A percentile compares a stretch with the other conserved stretches of the same genome.
Conservation (phyloP, 208 protist species). For the Crithidia expoeki region DNA sequence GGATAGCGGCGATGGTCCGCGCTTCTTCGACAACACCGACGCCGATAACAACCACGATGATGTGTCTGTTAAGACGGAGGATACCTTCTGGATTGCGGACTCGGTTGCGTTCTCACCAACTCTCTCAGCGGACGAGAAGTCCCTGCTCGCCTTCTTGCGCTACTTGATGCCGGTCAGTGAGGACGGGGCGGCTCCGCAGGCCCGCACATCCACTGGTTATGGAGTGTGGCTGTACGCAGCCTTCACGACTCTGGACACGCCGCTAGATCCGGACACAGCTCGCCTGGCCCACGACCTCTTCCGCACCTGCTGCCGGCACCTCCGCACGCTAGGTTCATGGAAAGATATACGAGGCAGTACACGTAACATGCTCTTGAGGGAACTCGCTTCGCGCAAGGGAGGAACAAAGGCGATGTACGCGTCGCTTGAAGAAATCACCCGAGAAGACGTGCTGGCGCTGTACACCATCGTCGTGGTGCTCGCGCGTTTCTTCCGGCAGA, state of each 20-base stretch:
- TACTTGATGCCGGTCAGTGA: constrained; percentile 43
- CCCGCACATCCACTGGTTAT: constrained; percentile 40
- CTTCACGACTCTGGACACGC: constrained; percentile 67
- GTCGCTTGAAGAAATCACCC: constrained; percentile 44
- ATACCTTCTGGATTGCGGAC: not conserved
- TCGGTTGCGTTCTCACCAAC: not conserved
- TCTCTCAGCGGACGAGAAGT: constrained; percentile 12
- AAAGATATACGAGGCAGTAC: constrained; percentile 43
- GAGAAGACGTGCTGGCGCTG: constrained; percentile 70
- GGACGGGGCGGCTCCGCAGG: not conserved
- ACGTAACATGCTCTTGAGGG: constrained; percentile 48
- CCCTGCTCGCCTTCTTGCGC: constrained; percentile 47
- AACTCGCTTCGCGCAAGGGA: constrained; percentile 20
- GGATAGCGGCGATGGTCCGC: constrained; percentile 2
- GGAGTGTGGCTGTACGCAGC: constrained; percentile 73
- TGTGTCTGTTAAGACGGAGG: too few species aligned
- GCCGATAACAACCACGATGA: not conserved
- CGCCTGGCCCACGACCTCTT: constrained; percentile 75
- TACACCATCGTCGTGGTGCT: constrained; percentile 76
- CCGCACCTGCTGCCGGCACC: constrained; percentile 61
- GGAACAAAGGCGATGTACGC: constrained; percentile 34
- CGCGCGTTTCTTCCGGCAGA: constrained; percentile 80
- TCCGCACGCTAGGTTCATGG: constrained; percentile 58
- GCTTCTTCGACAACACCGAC: constrained; percentile 35
- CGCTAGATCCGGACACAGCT: constrained; percentile 82